Percentiles rank a stretch among this genome's conserved stretches.
Conservation (phyloP, 2,329 filamentous ascomycete species). For the Arachnomyces sp. region DNA sequence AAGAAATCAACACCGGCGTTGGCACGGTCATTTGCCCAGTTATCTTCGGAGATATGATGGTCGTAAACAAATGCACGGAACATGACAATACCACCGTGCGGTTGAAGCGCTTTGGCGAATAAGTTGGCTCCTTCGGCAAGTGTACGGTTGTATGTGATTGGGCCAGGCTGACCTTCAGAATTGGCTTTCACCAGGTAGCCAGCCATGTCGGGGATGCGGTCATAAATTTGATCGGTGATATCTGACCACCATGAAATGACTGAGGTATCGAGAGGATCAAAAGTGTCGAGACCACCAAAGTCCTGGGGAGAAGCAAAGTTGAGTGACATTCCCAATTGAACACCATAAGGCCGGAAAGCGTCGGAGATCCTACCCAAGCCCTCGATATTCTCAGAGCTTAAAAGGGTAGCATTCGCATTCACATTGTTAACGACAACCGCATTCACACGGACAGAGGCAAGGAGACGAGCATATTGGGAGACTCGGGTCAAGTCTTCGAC, state of each 20-base stretch:
- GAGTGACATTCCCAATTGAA: slow-evolving; percentile 58
- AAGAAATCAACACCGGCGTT: slow-evolving; percentile 65
- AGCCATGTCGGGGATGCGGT: slow-evolving; percentile 56
- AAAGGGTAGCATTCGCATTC: slow-evolving; percentile 56
- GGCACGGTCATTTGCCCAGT: slow-evolving; percentile 62
- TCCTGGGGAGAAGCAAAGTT: slow-evolving; percentile 60
- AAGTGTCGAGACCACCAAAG: slow-evolving; percentile 52
- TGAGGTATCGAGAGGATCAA: slow-evolving; percentile 54
- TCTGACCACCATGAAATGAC: slow-evolving; percentile 59
- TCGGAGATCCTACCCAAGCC: slow-evolving; percentile 58
- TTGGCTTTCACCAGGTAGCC: slow-evolving; percentile 66
- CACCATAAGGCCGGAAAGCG: slow-evolving; percentile 58
- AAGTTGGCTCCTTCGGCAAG: slow-evolving; percentile 61
- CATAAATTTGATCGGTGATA: slow-evolving; percentile 53
- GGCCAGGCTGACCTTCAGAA: slow-evolving; percentile 64
- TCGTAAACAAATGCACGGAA: slow-evolving; percentile 69
- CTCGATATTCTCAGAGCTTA: slow-evolving; percentile 51
- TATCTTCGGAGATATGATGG: slow-evolving; percentile 45
- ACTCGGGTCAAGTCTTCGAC: slow-evolving; percentile 54
- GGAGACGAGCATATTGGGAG: slow-evolving; percentile 56
- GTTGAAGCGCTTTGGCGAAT: slow-evolving; percentile 54
- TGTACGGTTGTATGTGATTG: slow-evolving; percentile 62
- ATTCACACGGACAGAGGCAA: slow-evolving; percentile 61
- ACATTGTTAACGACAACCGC: slow-evolving; percentile 64
- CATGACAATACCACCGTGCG: slow-evolving; percentile 57